phyloP scores from a whole-genome alignment of 345 rosid species.

The Turritis glabra region DNA sequence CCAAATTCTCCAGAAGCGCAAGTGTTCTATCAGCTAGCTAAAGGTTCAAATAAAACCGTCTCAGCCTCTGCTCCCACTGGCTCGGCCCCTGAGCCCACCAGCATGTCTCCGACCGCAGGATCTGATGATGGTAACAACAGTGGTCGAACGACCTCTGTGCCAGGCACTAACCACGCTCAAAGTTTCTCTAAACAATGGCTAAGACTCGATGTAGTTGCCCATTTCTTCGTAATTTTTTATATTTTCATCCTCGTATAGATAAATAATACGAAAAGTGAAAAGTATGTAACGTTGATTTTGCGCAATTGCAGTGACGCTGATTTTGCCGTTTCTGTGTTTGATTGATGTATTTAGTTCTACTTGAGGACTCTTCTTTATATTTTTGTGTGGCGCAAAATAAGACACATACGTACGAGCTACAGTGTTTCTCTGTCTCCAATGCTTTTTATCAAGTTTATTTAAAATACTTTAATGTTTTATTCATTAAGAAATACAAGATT shows the following conservation, averaged over 20 bases:
- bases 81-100: conserved; percentile 25
- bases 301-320: background rate
- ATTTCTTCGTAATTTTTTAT: background rate
- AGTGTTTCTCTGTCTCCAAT: background rate
- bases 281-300: background rate
- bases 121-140: background rate
- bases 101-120: conserved; percentile 31
- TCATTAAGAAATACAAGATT: too few species aligned
- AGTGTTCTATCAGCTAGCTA: conserved; percentile 54
- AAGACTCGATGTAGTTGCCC: conserved; percentile 7
- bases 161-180: background rate
- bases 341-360: background rate
- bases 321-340: background rate
- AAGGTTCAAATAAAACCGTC: conserved; percentile 31
- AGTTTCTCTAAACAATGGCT: conserved; percentile 12
- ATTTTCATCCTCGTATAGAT: background rate
- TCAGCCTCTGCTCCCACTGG: conserved; percentile 26
- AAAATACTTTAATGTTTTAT: background rate
- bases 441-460: background rate
- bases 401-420: conserved; percentile 13
- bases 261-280: background rate
- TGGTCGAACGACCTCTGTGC: background rate
- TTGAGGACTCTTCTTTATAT: conserved; percentile 19
- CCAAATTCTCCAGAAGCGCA: conserved; percentile 76
- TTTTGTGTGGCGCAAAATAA: conserved; percentile 4